These are phyloP conservation scores for Alternaria sp. DNA, from an alignment of 2,329 filamentous ascomycete genomes.

Conservation along the genomic window DNA sequence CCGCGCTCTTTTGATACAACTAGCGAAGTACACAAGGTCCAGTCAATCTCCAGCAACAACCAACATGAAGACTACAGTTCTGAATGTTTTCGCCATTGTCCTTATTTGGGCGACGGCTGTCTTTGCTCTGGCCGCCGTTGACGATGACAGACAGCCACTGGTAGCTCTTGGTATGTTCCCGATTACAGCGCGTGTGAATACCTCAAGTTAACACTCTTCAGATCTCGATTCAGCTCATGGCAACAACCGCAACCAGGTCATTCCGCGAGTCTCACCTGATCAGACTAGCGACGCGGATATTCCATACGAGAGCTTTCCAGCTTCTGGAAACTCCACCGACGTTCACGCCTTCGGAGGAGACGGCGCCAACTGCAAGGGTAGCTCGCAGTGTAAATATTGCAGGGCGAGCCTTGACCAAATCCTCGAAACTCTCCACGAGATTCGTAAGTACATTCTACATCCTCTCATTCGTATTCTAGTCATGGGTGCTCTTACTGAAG, in stretches of 20 bases:
- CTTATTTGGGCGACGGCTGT: slow-evolving; percentile 1
- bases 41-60: background rate
- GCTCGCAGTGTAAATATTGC: background rate
- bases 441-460: background rate
- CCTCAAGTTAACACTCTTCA: background rate
- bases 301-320: background rate
- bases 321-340: background rate
- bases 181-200: background rate
- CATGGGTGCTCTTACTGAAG: background rate
- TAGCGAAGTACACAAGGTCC: background rate
- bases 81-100: background rate
- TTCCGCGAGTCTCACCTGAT: background rate
- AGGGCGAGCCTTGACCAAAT: background rate
- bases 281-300: background rate
- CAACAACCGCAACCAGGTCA: background rate
- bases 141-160: background rate
- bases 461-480: background rate
- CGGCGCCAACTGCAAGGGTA: background rate
- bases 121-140: background rate
- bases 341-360: background rate
- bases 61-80: background rate
- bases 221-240: background rate
- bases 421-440: background rate
- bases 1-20: background rate
- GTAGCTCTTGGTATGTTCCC: background rate